Conservation (phyloP, 2,329 filamentous ascomycete genomes). For the Trichoderma aggressivum region DNA sequence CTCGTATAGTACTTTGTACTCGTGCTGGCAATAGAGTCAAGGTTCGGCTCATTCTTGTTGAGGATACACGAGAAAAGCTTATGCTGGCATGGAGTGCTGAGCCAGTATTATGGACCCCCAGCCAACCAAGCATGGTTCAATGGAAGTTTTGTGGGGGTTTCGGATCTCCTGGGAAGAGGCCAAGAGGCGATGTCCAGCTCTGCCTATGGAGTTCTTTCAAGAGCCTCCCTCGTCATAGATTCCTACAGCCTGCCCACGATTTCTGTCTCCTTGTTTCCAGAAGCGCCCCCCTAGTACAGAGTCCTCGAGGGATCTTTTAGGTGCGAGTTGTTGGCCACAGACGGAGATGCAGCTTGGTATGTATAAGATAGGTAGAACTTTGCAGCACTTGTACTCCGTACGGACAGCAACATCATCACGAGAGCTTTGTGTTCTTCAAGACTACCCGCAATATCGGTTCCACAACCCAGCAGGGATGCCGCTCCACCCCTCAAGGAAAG, state of each 20-base stretch:
- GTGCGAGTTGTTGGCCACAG: neutral
- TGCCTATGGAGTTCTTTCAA: neutral
- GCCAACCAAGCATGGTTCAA: neutral
- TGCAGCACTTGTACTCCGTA: neutral
- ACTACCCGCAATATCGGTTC: neutral
- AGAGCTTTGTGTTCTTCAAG: neutral
- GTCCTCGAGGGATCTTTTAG: neutral
- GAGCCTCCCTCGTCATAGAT: slow-evolving; percentile 6
- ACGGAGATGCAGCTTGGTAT: neutral
- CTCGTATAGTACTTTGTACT: neutral
- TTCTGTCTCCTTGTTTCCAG: neutral
- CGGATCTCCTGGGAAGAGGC: neutral
- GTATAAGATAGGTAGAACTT: neutral
- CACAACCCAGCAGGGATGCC: neutral
- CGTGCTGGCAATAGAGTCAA: neutral
- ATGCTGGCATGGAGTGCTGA: neutral
- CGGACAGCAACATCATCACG: neutral
- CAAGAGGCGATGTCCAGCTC: neutral
- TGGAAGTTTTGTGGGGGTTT: neutral
- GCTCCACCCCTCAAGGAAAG: neutral
- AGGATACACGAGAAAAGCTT: neutral
- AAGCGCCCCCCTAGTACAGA: neutral
- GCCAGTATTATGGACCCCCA: neutral
- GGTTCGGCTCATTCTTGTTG: neutral
- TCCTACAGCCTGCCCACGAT: neutral